Base-by-base conservation (phyloP, 1,139 yeast species). In the Hansenula lynferdii region DNA sequence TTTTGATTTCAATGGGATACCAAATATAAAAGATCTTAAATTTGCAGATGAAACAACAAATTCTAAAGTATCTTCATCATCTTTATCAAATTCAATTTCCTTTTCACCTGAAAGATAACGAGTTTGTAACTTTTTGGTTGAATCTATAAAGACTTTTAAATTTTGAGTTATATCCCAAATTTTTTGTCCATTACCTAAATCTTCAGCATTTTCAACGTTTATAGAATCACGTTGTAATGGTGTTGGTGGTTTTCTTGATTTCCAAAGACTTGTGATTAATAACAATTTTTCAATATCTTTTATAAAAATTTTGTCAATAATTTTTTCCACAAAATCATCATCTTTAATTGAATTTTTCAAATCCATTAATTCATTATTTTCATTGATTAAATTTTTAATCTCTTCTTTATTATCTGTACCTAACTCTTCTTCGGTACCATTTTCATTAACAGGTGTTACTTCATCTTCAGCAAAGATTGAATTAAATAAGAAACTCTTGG, bases 21-120 rank as follows among this genome's bases (percentile, higher is more conserved):
- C 68, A 56, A 92, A 94, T 1, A 87, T 72, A 34, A 58, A 59
- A 0, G 95, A 80, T 48, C 98, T 72, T 40, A 94, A 69, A 53
- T 90, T 89, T 0, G 98, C 80, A 0, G 97, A 82, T 0, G 97
- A 79, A 4, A 80, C 84, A 6, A 94, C 97, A 62, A 94, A 94
- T 48, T 82, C 75, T 41, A 94, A 69, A 0, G 97, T 85, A 52
- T 87, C 97, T 35, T 79, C 84, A 57, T 94, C 99, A 58, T 94
- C 99, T 58, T 94, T 94, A 58, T 94, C 98, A 56, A 94, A 94
- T 25, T 78, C 79, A 30, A 81, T 67, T 9, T 63, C 56, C 36
- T 71, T 72, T 12, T 63, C 64, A 1, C 26, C 26, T 5, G 65
- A 67, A 1, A 48, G 41, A 8, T 54, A 51, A 38, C 96, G 65